Evolutionary conservation across 306 rosid genomes (phyloP).

Genomic region (Sesbania bispinosa): DNA sequence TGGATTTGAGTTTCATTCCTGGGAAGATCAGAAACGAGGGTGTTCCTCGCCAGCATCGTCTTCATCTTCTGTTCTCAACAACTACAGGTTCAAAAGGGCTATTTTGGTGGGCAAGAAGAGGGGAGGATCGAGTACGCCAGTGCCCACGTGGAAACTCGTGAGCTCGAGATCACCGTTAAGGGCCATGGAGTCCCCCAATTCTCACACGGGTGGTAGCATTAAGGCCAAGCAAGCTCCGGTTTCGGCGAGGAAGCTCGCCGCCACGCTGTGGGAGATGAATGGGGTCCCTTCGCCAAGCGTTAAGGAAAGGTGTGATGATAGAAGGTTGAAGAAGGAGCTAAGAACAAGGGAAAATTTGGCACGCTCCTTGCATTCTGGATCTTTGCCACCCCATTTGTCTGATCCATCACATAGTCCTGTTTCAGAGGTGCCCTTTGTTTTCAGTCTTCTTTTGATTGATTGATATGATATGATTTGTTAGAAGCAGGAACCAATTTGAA

Average conservation of each 20-base stretch:
- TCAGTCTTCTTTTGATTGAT: too few species aligned
- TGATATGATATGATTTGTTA: too few species aligned
- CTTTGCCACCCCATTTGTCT: slow-evolving; percentile 93
- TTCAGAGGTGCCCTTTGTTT: slow-evolving; percentile 69
- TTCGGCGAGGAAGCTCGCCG: slow-evolving; percentile 97
- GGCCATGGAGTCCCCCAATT: slow-evolving; percentile 60
- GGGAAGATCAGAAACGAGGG: slow-evolving; percentile 94
- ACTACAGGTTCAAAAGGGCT: slow-evolving; percentile 88
- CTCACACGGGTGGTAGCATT: slow-evolving; percentile 37
- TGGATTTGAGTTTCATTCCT: slow-evolving; percentile 68
- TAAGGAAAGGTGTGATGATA: slow-evolving; percentile 49
- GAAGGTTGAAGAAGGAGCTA: slow-evolving; percentile 56
- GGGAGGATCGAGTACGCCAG: slow-evolving; percentile 86
- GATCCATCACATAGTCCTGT: slow-evolving; percentile 98
- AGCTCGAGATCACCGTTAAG: slow-evolving; percentile 79
- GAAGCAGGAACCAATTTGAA: too few species aligned
- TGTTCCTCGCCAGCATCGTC: slow-evolving; percentile 93
- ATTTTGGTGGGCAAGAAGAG: slow-evolving; percentile 78
- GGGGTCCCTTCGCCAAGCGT: slow-evolving; percentile 87
- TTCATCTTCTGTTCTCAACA: slow-evolving; percentile 75
- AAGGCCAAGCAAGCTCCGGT: slow-evolving; percentile 61
- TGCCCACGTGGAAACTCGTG: slow-evolving; percentile 86
- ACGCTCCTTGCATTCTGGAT: slow-evolving; percentile 74
- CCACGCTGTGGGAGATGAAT: slow-evolving; percentile 98
- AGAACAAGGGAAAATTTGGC: slow-evolving; percentile 61